These are phyloP conservation scores for Rossbeevera mucosa DNA, from an alignment of 768 basidiomycete species.

Conservation along the genomic window DNA sequence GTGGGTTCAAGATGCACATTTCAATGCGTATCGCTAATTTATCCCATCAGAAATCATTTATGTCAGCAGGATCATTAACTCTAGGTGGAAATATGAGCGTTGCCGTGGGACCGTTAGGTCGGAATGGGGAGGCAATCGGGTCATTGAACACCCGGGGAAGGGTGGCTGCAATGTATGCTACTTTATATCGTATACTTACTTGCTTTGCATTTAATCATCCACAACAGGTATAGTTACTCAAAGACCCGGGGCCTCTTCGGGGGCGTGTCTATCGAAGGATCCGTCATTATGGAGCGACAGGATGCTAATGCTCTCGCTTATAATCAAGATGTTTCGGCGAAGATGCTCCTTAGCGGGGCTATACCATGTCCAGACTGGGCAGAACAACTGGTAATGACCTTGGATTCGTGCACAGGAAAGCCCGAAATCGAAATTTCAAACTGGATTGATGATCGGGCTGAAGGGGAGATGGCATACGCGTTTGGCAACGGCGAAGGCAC, in stretches of 20 bases:
- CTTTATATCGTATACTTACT: background rate
- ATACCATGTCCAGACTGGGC: constrained; percentile 80
- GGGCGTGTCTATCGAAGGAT: constrained; percentile 84
- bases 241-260: constrained; percentile 94
- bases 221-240: constrained; percentile 75
- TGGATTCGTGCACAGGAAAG: constrained; percentile 68
- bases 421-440: constrained; percentile 59
- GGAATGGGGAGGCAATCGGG: constrained; percentile 88
- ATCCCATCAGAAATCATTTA: constrained; percentile 67
- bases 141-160: constrained; percentile 80
- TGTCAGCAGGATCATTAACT: constrained; percentile 89
- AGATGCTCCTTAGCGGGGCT: constrained; percentile 74
- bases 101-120: constrained; percentile 87
- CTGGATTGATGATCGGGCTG: constrained; percentile 59
- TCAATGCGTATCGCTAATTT: background rate
- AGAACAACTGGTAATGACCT: constrained; percentile 60
- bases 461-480: constrained; percentile 44
- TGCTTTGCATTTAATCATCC: background rate
- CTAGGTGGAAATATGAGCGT: constrained; percentile 88
- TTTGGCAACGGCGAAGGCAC: constrained; percentile 35
- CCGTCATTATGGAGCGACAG: constrained; percentile 88
- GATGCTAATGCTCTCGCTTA: constrained; percentile 90
- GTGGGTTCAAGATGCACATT: constrained; percentile 37
- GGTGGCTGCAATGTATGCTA: constrained; percentile 79
- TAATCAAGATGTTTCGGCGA: constrained; percentile 62